phyloP scores from a whole-genome alignment of 1,284 basidiomycete species.

The Cutaneotrichosporon cutaneum region DNA sequence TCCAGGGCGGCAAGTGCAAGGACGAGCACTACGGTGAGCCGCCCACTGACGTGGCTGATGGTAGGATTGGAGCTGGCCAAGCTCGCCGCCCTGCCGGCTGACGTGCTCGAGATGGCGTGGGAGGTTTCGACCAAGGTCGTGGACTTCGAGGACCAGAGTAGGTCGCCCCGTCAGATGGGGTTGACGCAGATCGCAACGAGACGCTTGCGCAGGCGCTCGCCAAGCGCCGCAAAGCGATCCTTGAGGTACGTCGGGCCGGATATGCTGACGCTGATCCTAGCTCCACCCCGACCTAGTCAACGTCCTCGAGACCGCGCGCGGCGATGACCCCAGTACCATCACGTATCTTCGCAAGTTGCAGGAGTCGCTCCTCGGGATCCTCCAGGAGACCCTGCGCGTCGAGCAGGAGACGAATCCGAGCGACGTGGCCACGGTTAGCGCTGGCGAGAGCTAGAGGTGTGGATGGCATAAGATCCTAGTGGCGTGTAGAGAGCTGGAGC shows the following conservation, averaged over 20 bases:
- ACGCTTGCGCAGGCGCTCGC: constrained; percentile 18
- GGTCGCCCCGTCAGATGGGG: not conserved
- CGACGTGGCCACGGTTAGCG: not conserved
- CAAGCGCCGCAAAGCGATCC: constrained; percentile 21
- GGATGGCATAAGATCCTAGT: not conserved
- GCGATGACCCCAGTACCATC: constrained; percentile 1
- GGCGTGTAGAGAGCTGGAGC: not conserved
- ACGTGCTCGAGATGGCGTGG: constrained; percentile 64
- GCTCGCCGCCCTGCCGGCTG: constrained; percentile 72
- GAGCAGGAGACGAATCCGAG: constrained; percentile 1
- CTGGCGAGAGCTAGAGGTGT: not conserved
- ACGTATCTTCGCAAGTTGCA: constrained; percentile 15
- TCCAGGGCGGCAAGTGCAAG: constrained; percentile 40
- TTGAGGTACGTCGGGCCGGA: constrained; percentile 16
- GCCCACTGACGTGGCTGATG: not conserved
- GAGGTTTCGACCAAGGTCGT: constrained; percentile 64
- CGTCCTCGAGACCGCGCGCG: constrained; percentile 12
- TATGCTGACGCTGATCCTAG: constrained; percentile 6
- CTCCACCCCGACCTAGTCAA: constrained; percentile 21
- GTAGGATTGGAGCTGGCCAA: constrained; percentile 78
- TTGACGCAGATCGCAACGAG: constrained; percentile 19
- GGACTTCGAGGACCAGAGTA: constrained; percentile 60
- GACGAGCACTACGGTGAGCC: constrained; percentile 50
- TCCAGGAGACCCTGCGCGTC: constrained; percentile 2
- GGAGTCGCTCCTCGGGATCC: constrained; percentile 6